Base-by-base conservation (phyloP, 768 basidiomycete species). In the Heimioporus sp. region DNA sequence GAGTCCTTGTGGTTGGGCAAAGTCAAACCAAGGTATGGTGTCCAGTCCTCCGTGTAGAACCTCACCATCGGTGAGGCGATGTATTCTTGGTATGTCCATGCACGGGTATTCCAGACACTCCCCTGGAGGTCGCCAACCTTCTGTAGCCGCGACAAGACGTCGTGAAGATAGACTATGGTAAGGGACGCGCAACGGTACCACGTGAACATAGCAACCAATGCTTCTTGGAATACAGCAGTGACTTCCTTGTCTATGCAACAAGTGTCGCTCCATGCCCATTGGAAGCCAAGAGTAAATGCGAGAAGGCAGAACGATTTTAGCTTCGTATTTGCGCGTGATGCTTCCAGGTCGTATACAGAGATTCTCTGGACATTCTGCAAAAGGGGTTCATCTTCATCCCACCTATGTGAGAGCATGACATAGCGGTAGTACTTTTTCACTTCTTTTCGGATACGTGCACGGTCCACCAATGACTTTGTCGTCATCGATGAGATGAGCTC, bases 81-180 rank as follows among this genome's bases (percentile, higher is more conserved):
- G n/a, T 52, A 57, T 32, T 58, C 54, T 16, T 58, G 56, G 6
- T 46, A 57, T 1, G 56, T 58, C 56, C 56, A 58, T 1, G 24
- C 50, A 0, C 54, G 49, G 3, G 43, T 57, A 24, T 52, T 52
- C 56, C 56, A 58, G 17, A 48, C 16, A 8, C 54, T 57, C 2
- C 1, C 16, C 38, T 32, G 10, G 1, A 52, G 46, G 11, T 6
- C 21, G 6, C 48, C 55, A n/a, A 10, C 2, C 9, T 20, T 0
- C 10, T 30, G 34, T 5, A 32, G 39, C 10, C 35, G 13, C 1
- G 48, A 49, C 9, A 5, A 40, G 4, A 57, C 56, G 4, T 21
- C 56, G 0, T 15, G 46, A 4, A 56, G 56, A n/a, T 57, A 13
- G 13, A 55, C 43, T 1, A 56, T 1, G 0, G 55, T 56, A 1